phyloP scores from a whole-genome alignment of 306 rosid genomes.

The Myrica gale region DNA sequence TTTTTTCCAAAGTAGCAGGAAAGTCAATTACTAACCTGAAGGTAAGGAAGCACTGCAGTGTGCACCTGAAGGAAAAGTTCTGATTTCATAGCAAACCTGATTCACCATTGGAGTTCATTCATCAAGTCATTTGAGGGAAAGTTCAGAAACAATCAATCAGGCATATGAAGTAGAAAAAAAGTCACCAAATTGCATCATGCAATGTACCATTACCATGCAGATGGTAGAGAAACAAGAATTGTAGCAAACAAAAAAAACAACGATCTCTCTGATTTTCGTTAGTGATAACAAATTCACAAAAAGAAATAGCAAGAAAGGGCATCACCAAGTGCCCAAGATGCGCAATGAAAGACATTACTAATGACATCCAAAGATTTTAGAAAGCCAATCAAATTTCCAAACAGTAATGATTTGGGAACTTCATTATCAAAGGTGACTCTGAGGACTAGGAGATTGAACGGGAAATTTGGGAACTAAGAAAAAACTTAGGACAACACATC shows the following conservation, averaged over 20 bases:
- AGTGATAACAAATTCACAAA: background rate
- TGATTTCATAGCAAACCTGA: slow-evolving; percentile 75
- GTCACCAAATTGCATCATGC: background rate
- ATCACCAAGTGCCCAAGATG: background rate
- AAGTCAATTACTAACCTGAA: slow-evolving; percentile 58
- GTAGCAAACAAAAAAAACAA: background rate
- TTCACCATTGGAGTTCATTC: slow-evolving; percentile 20
- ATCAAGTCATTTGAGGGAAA: slow-evolving; percentile 8
- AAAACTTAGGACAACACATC: too few relatives aligned
- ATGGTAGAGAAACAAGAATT: background rate
- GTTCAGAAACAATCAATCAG: slow-evolving; percentile 3
- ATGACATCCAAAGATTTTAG: background rate
- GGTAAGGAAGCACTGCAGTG: slow-evolving; percentile 54
- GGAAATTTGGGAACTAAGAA: too few relatives aligned
- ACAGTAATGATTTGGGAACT: too few relatives aligned
- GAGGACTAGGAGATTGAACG: too few relatives aligned
- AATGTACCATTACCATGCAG: background rate
- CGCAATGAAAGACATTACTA: background rate
- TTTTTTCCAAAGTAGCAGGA: background rate
- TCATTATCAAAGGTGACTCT: too few relatives aligned
- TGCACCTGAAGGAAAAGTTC: slow-evolving; percentile 56
- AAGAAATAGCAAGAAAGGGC: background rate
- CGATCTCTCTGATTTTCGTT: background rate
- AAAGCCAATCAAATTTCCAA: background rate
- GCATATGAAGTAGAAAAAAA: background rate